Percentiles rank a stretch among this genome's conserved stretches.
Evolutionary conservation across 192 early-diverging fungal genomes (phyloP).

Genomic region (Mortierella alpina): DNA sequence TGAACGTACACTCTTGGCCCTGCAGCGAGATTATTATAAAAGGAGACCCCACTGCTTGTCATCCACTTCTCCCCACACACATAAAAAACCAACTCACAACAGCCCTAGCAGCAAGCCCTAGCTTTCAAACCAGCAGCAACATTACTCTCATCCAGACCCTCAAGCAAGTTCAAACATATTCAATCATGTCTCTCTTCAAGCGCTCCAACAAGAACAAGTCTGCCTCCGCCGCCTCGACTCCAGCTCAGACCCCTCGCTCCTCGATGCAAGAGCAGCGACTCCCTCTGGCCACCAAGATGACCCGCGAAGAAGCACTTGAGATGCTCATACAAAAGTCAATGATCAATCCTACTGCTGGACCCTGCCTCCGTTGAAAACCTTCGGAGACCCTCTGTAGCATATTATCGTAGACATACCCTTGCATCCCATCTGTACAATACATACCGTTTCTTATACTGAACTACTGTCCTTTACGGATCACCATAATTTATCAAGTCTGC

Average conservation of each 20-base stretch:
- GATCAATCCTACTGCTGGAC: not conserved
- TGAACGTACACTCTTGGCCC: too few species aligned
- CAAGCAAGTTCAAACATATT: not conserved
- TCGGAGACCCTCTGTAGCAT: too few species aligned
- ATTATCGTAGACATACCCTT: too few species aligned
- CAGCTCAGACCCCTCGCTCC: constrained; percentile 34
- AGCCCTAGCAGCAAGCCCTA: not conserved
- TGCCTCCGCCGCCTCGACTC: constrained; percentile 31
- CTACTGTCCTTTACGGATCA: too few species aligned
- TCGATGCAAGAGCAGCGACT: constrained; percentile 17
- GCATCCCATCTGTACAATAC: too few species aligned
- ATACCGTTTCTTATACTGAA: too few species aligned
- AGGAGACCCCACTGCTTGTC: too few species aligned
- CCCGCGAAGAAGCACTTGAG: constrained; percentile 18
- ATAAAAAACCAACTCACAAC: too few species aligned
- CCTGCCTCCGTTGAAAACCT: not conserved
- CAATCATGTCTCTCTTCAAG: constrained; percentile 36
- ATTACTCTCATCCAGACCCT: not conserved
- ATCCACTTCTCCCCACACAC: too few species aligned
- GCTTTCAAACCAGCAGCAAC: not conserved
- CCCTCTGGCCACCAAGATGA: constrained; percentile 5
- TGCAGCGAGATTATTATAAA: too few species aligned
- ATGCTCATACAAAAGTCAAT: constrained; percentile 1
- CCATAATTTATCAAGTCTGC: too few species aligned
- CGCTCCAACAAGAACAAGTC: constrained; percentile 38